Base-by-base conservation (phyloP, 371 early-diverging fungal genomes). In the Phascolomyces articulosus region DNA sequence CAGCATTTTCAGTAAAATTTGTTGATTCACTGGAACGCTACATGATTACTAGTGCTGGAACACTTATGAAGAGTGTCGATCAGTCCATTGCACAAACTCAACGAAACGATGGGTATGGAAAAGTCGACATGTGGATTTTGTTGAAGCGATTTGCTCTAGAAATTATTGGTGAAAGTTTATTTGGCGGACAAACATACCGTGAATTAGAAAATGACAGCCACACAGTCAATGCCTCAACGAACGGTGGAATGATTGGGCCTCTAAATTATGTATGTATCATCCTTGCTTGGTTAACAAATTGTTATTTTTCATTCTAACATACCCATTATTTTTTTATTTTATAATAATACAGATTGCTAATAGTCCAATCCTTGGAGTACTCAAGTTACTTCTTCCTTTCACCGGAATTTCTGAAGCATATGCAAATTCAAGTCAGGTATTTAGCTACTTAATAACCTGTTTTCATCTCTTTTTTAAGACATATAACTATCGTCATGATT, bases 171-270 rank as follows among this genome's bases (percentile, higher is more conserved):
- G 65, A 65, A 55, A 65, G 60, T 60, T 60, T 60, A 2, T 65
- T 87, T 65, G 82, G 85, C 1, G n/a, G n/a, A n/a, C 62, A 70
- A 21, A 64, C 76, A 3, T 84, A 85, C 54, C 69, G 78, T 21
- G 73, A 84, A 73, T 57, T 87, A 11, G 72, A 78, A 26, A 59
- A 68, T 9, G 71, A 75, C 13, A 63, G 58, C n/a, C 75, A 81
- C 44, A 7, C 16, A 13, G 44, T 44, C 8, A 8, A 8, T n/a
- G 16, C 44, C 4, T 4, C 44, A 13, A 44, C 16, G 4, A n/a
- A 4, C 4, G 15, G 8, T 44, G 44, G n/a, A 8, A 18, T 44
- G 44, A n/a, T n/a, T n/a, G 44, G 16, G 16, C 8, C 44, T 18
- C 15, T 10, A n/a, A 47, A 8, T 29, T 31, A 27, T 26, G n/a